These are phyloP conservation scores for Annulohypoxylon bovei DNA, from an alignment of 495 filamentous ascomycete species.

Conservation along the genomic window DNA sequence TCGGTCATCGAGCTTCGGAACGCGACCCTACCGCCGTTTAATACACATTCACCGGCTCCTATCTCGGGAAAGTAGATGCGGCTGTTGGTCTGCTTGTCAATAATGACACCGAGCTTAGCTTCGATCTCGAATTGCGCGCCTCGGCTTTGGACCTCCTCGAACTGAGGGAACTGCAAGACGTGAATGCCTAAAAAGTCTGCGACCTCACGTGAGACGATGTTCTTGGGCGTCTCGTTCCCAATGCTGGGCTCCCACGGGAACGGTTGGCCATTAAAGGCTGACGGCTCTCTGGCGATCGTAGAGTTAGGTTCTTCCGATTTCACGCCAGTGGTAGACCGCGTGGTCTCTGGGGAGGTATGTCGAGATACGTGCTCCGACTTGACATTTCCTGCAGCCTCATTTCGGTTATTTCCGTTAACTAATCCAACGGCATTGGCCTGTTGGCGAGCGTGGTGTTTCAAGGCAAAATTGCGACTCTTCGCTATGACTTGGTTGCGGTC, in stretches of 20 bases:
- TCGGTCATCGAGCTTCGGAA: conserved; percentile 90
- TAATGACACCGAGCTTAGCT: conserved; percentile 84
- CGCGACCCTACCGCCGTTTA: conserved; percentile 61
- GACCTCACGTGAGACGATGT: conserved; percentile 71
- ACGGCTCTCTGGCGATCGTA: conserved; percentile 16
- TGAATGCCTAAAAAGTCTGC: conserved; percentile 78
- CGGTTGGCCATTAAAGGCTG: conserved; percentile 40
- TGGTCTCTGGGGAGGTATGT: conserved; percentile 60
- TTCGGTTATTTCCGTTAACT: conserved; percentile 50
- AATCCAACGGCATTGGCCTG: conserved; percentile 36
- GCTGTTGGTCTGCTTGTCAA: conserved; percentile 74
- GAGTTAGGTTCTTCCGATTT: conserved; percentile 36
- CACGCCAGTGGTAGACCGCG: conserved; percentile 44
- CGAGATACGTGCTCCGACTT: conserved; percentile 54
- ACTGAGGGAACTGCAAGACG: conserved; percentile 68
- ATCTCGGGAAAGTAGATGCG: conserved; percentile 70
- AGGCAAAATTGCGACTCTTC: conserved; percentile 50
- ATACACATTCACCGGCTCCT: conserved; percentile 67
- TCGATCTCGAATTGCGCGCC: conserved; percentile 88
- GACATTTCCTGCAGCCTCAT: conserved; percentile 32
- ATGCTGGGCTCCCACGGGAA: conserved; percentile 80
- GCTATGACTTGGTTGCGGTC: conserved; percentile 35
- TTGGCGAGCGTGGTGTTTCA: conserved; percentile 48
- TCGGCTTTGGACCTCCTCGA: conserved; percentile 62
- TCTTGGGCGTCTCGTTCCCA: conserved; percentile 68